phyloP scores from a whole-genome alignment of 2,329 filamentous ascomycete genomes.

The Trichoderma asperellum region DNA sequence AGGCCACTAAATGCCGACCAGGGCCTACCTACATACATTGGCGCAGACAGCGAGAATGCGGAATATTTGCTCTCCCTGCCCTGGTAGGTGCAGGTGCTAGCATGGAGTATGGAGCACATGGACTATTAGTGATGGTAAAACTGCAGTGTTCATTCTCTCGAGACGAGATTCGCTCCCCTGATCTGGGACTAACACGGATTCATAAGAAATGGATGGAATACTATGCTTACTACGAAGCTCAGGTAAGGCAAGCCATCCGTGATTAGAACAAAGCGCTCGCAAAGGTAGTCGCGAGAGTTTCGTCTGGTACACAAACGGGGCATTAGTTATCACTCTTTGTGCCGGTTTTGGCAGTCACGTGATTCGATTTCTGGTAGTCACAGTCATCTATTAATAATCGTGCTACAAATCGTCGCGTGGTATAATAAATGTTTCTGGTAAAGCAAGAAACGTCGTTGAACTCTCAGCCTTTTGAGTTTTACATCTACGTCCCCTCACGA shows the following conservation, averaged over 20 bases:
- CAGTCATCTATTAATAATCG: slow-evolving; percentile 18
- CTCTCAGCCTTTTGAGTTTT: too few species aligned
- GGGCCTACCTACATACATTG: too few species aligned
- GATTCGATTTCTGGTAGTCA: background rate
- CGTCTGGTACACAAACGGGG: background rate
- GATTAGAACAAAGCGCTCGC: background rate
- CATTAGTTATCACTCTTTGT: slow-evolving; percentile 5
- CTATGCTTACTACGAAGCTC: background rate
- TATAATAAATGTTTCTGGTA: slow-evolving; percentile 1
- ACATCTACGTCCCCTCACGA: background rate
- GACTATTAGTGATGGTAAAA: background rate
- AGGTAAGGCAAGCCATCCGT: background rate
- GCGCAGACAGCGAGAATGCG: background rate
- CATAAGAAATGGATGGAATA: background rate
- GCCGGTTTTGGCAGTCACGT: background rate
- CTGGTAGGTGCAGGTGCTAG: background rate
- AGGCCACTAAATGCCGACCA: background rate
- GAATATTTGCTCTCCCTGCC: background rate
- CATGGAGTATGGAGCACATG: too few species aligned
- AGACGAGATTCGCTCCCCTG: background rate
- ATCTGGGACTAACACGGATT: background rate
- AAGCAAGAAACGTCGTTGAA: background rate
- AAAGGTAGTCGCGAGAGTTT: background rate
- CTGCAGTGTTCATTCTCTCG: background rate
- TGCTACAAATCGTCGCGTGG: slow-evolving; percentile 2